Evolutionary conservation across 164 flowering plant species (phyloP).

Genomic region (Akebia trifoliata): DNA sequence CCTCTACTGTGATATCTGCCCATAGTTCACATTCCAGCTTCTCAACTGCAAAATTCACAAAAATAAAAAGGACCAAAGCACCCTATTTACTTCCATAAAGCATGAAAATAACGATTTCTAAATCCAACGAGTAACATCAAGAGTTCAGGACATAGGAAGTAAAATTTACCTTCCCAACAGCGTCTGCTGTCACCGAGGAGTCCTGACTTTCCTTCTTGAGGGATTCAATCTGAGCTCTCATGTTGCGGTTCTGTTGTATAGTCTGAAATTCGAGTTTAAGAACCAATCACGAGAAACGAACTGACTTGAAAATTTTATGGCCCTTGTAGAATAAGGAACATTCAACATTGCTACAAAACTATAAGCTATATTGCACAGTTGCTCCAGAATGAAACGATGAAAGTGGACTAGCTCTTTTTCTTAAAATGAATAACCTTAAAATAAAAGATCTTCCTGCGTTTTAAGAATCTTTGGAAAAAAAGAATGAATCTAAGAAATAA

Average conservation of each 20-base stretch:
- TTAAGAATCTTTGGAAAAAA: neutral
- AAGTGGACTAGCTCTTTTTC: no score
- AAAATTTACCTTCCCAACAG: conserved; percentile 33
- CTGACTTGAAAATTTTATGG: neutral
- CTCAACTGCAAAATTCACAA: conserved; percentile 31
- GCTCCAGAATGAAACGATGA: no score
- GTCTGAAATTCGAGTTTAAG: conserved; percentile 26
- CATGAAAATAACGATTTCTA: conserved; percentile 1
- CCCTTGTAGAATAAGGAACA: neutral
- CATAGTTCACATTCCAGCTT: conserved; percentile 23
- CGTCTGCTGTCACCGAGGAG: conserved; percentile 19
- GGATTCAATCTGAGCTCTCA: conserved; percentile 34
- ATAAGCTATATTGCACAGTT: no score
- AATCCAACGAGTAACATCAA: neutral
- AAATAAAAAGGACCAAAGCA: neutral
- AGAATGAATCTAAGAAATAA: neutral
- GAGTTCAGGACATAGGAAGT: neutral
- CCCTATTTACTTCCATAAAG: conserved; percentile 2
- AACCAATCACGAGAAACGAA: neutral
- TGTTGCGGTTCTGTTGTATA: conserved; percentile 33
- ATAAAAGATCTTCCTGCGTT: no score
- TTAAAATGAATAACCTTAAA: no score
- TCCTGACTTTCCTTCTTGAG: conserved; percentile 33
- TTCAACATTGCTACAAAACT: no score
- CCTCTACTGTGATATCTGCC: conserved; percentile 13